A percentile compares a stretch with the other conserved stretches of the same genome.
Evolutionary conservation across 1,284 basidiomycete species (phyloP).

Genomic region (Sporisorium exsertum): DNA sequence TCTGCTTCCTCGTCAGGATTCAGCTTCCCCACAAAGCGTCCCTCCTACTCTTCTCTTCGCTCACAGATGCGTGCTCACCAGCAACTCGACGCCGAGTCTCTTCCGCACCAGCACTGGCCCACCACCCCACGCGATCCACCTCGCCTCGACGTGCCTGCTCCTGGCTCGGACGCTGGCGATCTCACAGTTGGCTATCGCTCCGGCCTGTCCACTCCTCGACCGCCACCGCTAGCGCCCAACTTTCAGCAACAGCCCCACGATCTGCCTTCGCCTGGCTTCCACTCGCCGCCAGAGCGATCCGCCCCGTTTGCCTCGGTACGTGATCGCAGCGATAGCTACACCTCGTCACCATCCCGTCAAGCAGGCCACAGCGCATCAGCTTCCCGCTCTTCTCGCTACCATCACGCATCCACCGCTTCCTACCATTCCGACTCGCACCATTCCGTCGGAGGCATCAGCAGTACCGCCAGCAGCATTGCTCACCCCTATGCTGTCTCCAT

Average conservation of each 20-base stretch:
- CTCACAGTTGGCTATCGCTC: conserved; percentile 47
- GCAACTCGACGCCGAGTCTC: conserved; percentile 17
- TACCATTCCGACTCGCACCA: conserved; percentile 46
- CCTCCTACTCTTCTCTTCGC: conserved; percentile 31
- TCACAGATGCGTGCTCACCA: conserved; percentile 33
- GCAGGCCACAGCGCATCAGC: conserved; percentile 22
- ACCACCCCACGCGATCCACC: conserved; percentile 31
- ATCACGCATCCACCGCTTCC: conserved; percentile 38
- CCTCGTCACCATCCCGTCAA: conserved; percentile 34
- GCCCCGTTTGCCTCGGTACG: conserved; percentile 11
- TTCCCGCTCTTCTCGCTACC: conserved; percentile 40
- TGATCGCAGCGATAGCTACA: conserved; percentile 34
- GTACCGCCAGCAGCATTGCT: conserved; percentile 31
- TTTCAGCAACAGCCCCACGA: conserved; percentile 21
- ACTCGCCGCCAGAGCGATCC: conserved; percentile 26
- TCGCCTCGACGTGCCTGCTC: conserved; percentile 30
- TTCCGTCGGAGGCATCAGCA: conserved; percentile 39
- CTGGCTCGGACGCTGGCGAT: conserved; percentile 40
- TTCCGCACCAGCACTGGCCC: conserved; percentile 25
- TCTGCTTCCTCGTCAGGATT: conserved; percentile 23
- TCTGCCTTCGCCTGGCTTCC: conserved; percentile 35
- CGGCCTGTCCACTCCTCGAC: conserved; percentile 40
- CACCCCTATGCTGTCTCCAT: conserved; percentile 23
- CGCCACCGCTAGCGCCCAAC: conserved; percentile 14
- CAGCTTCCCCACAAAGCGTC: conserved; percentile 33